These are phyloP conservation scores for Anisogramma anomala DNA, from an alignment of 2,329 filamentous ascomycete genomes.

Conservation along the genomic window DNA sequence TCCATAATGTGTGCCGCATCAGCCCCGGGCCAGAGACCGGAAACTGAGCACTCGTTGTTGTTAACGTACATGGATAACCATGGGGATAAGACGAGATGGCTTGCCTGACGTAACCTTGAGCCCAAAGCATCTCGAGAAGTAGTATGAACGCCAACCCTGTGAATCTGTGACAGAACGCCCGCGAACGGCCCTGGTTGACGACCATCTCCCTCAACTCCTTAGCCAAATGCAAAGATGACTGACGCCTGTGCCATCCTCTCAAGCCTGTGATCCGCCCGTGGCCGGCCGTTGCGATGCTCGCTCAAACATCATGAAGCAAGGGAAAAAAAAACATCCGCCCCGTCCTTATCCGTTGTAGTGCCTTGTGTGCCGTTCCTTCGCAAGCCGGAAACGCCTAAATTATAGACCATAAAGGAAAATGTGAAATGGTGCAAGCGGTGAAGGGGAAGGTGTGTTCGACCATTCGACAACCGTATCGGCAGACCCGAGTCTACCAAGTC, in stretches of 20 bases:
- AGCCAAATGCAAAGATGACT: constrained; percentile 22
- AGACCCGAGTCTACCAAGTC: constrained; percentile 43
- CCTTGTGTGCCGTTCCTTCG: constrained; percentile 12
- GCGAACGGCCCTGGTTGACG: constrained; percentile 15
- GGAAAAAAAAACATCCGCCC: constrained; percentile 7
- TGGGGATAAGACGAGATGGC: constrained; percentile 61
- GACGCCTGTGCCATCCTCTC: constrained; percentile 15
- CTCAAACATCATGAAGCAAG: constrained; percentile 15
- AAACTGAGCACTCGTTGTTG: constrained; percentile 27
- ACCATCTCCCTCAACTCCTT: constrained; percentile 14
- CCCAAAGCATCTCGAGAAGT: constrained; percentile 23
- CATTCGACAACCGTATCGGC: neutral
- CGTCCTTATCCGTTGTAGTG: constrained; percentile 13
- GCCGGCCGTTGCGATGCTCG: constrained; percentile 17
- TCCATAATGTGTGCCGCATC: constrained; percentile 33
- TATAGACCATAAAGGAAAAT: constrained; percentile 8
- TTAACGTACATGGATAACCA: constrained; percentile 55
- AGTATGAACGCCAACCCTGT: constrained; percentile 13
- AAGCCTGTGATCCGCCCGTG: constrained; percentile 11
- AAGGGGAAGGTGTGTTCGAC: neutral
- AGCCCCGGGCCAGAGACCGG: constrained; percentile 35
- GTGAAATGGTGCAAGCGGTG: neutral
- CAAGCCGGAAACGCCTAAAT: constrained; percentile 14
- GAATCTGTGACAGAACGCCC: constrained; percentile 14
- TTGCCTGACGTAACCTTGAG: constrained; percentile 45